Percentiles rank a stretch among this genome's conserved stretches.
phyloP scores from a whole-genome alignment of 331 rosid species.

The Quercus tomentella region DNA sequence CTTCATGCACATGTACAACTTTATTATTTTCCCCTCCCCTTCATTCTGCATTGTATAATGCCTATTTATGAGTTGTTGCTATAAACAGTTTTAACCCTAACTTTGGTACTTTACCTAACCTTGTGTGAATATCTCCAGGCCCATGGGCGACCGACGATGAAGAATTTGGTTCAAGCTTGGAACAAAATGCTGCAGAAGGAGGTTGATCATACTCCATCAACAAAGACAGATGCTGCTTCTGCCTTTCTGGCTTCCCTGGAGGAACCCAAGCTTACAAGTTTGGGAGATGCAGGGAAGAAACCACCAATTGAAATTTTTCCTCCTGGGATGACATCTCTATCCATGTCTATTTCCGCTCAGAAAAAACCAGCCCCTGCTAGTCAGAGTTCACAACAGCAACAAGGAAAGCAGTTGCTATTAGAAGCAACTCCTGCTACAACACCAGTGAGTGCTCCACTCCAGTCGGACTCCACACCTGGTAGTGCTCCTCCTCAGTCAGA shows the following conservation, averaged over 20 bases:
- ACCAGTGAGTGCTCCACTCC: conserved; percentile 29
- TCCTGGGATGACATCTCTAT: conserved; percentile 79
- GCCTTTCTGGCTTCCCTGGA: conserved; percentile 90
- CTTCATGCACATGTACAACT: conserved; percentile 89
- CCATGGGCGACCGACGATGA: conserved; percentile 91
- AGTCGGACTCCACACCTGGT: conserved; percentile 34
- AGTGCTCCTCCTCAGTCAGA: conserved; percentile 33
- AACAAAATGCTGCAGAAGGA: conserved; percentile 88
- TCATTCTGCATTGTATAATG: not conserved
- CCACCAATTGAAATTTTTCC: conserved; percentile 91
- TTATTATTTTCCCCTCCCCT: not conserved
- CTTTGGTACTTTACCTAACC: conserved; percentile 25
- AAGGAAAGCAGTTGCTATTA: conserved; percentile 63
- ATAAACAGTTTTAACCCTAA: conserved; percentile 1
- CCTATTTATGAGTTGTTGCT: not conserved
- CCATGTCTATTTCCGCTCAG: conserved; percentile 58
- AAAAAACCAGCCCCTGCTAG: conserved; percentile 64
- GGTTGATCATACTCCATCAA: conserved; percentile 62
- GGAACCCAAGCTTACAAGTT: conserved; percentile 88
- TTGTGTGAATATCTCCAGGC: conserved; percentile 48
- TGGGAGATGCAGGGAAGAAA: conserved; percentile 88
- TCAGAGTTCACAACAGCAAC: conserved; percentile 53
- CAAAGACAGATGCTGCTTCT: conserved; percentile 79
- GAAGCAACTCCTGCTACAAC: conserved; percentile 67
- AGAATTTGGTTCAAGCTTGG: conserved; percentile 85